Conservation (phyloP, 768 basidiomycete genomes). For the Hemileccinum rubropunctum region DNA sequence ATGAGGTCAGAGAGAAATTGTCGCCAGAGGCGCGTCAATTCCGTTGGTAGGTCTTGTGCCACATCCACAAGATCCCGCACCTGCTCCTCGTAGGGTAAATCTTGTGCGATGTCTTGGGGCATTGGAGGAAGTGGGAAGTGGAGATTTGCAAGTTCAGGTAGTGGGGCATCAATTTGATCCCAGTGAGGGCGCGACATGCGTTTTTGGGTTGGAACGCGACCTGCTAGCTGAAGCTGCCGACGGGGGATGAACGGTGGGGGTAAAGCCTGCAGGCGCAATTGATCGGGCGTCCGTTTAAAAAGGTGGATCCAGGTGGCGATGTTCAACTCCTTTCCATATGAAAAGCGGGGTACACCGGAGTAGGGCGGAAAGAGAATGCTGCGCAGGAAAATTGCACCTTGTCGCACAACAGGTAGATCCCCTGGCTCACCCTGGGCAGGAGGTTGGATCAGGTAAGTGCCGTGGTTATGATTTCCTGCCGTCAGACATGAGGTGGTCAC, state of each 20-base stretch:
- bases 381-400: slow-evolving; percentile 1
- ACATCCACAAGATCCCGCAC: background rate
- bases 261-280: background rate
- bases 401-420: background rate
- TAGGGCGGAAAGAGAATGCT: background rate
- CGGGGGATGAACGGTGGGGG: background rate
- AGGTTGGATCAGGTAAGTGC: slow-evolving; percentile 1
- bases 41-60: background rate
- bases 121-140: background rate
- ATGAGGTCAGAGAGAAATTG: slow-evolving; percentile 1
- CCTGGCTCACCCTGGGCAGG: background rate
- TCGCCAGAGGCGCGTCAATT: background rate
- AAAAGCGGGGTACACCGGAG: background rate
- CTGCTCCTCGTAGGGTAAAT: slow-evolving; percentile 3
- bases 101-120: background rate
- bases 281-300: background rate
- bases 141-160: background rate
- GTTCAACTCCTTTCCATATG: background rate
- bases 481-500: slow-evolving; percentile 2
- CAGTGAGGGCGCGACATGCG: background rate
- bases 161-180: background rate
- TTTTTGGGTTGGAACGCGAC: slow-evolving; percentile 2
- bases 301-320: background rate
- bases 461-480: background rate
- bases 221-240: background rate